Percentiles rank a stretch among this genome's conserved stretches.
phyloP scores from a whole-genome alignment of 495 filamentous ascomycete species.

The Bathelium albidoporum region DNA sequence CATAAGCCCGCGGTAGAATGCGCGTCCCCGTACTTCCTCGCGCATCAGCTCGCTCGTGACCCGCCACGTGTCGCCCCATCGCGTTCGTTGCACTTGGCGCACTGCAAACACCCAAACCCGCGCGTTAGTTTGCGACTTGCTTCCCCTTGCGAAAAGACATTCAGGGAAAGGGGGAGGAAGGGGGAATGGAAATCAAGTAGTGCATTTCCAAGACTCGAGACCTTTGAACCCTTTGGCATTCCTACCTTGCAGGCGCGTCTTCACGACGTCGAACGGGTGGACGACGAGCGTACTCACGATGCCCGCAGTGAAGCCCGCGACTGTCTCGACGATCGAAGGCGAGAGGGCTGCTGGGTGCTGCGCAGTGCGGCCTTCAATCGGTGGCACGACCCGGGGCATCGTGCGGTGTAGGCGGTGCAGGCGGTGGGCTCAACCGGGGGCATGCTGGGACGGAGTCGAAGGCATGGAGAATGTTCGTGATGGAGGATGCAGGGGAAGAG shows the following conservation, averaged over 20 bases:
- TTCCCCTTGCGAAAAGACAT: background rate
- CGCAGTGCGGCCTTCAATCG: constrained; percentile 25
- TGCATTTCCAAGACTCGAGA: background rate
- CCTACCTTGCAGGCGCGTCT: constrained; percentile 71
- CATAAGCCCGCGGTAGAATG: constrained; percentile 78
- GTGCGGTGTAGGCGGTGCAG: background rate
- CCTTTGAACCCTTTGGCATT: constrained; percentile 2
- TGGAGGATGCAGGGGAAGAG: too few relatives aligned
- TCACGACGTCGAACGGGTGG: constrained; percentile 87
- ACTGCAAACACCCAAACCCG: constrained; percentile 11
- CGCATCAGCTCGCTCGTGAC: constrained; percentile 45
- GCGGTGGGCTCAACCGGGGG: background rate
- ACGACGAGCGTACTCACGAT: constrained; percentile 70
- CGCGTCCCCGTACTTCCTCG: constrained; percentile 49
- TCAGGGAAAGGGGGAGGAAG: too few relatives aligned
- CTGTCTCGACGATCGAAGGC: constrained; percentile 72
- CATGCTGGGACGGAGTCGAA: background rate
- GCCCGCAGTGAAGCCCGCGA: constrained; percentile 85
- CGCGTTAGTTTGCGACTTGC: background rate
- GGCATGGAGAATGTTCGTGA: background rate
- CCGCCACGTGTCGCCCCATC: constrained; percentile 43
- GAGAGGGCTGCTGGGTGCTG: constrained; percentile 51
- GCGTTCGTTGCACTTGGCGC: constrained; percentile 24
- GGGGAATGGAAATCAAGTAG: background rate
- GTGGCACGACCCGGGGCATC: constrained; percentile 34